These are phyloP conservation scores for Senecio squalidus DNA, from an alignment of 140 eudicot genomes.

Conservation along the genomic window DNA sequence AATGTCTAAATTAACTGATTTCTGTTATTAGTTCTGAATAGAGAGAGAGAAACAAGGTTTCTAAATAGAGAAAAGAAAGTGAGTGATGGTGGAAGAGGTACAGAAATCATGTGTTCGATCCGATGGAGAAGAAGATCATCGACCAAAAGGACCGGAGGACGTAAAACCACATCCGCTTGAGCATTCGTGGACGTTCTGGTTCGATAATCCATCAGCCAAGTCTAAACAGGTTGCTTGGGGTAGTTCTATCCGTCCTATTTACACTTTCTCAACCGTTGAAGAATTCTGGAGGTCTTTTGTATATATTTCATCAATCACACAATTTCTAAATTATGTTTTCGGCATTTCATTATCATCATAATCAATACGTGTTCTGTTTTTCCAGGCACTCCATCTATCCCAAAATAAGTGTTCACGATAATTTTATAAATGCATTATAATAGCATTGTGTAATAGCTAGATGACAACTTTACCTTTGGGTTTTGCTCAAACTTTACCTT, in stretches of 20 bases:
- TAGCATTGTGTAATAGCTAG: no score
- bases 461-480: no score
- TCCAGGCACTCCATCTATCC: no score
- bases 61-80: background rate
- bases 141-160: slow-evolving; percentile 24
- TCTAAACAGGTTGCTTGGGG: slow-evolving; percentile 82
- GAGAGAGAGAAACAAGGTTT: background rate
- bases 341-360: background rate
- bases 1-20: slow-evolving; percentile 13
- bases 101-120: slow-evolving; percentile 22
- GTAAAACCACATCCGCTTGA: slow-evolving; percentile 52
- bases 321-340: background rate
- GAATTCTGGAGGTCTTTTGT: slow-evolving; percentile 70
- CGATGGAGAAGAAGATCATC: slow-evolving; percentile 31
- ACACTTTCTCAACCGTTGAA: slow-evolving; percentile 86
- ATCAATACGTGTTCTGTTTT: no score
- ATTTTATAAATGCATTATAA: no score
- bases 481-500: no score
- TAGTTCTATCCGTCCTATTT: slow-evolving; percentile 65
- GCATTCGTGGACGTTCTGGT: slow-evolving; percentile 93
- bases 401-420: no score
- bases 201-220: slow-evolving; percentile 68
- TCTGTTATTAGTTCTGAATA: slow-evolving; percentile 17
- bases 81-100: slow-evolving; percentile 32
- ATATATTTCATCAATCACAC: background rate